Evolutionary conservation across 306 rosid species (phyloP).

Genomic region (Prunus mume): DNA sequence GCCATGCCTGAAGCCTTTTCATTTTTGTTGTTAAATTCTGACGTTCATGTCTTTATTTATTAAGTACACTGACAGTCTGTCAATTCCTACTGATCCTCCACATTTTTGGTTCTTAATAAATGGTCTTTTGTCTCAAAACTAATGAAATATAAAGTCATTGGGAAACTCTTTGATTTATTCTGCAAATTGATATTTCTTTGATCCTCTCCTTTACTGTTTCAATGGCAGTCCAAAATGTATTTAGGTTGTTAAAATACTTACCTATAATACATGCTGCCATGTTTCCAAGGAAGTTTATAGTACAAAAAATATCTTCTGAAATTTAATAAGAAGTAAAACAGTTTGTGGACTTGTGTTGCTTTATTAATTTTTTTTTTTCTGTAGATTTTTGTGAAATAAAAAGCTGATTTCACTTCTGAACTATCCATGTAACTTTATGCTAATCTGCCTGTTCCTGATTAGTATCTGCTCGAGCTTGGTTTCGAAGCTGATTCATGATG

Average conservation of each 20-base stretch:
- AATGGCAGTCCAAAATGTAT: not conserved
- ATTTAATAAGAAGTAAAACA: not conserved
- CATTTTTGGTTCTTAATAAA: not conserved
- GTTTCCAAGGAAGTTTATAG: not conserved
- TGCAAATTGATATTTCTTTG: not conserved
- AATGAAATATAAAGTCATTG: too few species aligned
- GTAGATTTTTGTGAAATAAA: not conserved
- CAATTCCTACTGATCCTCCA: not conserved
- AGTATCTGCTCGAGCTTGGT: not conserved
- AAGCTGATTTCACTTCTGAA: not conserved
- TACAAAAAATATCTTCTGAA: not conserved
- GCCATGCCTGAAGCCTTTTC: not conserved
- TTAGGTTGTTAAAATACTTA: not conserved
- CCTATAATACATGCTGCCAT: not conserved
- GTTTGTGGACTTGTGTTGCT: not conserved
- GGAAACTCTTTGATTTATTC: too few species aligned
- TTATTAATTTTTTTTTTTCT: not conserved
- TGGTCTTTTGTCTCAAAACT: not conserved
- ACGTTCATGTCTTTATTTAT: not conserved
- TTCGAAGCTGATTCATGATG: not conserved
- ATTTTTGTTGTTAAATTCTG: not conserved
- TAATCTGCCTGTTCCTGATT: not conserved
- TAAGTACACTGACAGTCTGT: not conserved
- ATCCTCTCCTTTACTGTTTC: not conserved
- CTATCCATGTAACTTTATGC: not conserved